Conservation (phyloP, 108 stramenopile species). For the Skeletonema tropicum region DNA sequence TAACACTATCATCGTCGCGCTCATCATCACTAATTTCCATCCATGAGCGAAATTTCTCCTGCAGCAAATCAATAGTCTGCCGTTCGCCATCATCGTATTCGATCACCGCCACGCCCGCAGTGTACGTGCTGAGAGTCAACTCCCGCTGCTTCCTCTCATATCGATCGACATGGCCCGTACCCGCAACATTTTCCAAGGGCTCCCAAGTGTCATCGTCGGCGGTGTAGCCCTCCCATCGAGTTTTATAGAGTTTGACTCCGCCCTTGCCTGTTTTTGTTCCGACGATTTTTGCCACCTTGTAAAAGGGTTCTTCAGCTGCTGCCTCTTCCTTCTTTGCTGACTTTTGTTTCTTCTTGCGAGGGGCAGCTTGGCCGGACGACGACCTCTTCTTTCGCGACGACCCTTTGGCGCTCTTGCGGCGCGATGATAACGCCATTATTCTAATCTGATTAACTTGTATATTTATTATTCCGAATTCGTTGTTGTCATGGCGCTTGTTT, state of each 20-base stretch:
- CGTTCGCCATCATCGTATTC: conserved; percentile 44
- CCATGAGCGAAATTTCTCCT: conserved; percentile 36
- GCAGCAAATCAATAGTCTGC: conserved; percentile 32
- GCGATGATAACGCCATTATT: conserved; percentile 1
- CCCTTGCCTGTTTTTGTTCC: conserved; percentile 8
- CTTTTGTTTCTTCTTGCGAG: conserved; percentile 1
- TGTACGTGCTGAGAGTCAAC: conserved; percentile 10
- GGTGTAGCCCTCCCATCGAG: conserved; percentile 39
- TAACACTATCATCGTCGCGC: background rate
- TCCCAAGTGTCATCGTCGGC: conserved; percentile 42
- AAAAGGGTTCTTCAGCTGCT: conserved; percentile 13
- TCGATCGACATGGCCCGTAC: conserved; percentile 45
- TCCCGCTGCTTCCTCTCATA: conserved; percentile 26
- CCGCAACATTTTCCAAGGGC: conserved; percentile 30
- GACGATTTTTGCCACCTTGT: conserved; percentile 35
- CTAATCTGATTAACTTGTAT: no score
- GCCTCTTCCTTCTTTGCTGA: background rate
- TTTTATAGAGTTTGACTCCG: conserved; percentile 16
- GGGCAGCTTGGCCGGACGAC: background rate
- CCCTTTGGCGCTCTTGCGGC: conserved; percentile 4
- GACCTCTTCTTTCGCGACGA: background rate
- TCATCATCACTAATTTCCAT: conserved; percentile 12
- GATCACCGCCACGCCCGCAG: conserved; percentile 38
- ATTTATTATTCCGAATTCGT: no score
- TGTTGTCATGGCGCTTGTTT: no score